These are phyloP conservation scores for Yamagishiella unicocca DNA, from an alignment of 139 green algal genomes.

Conservation along the genomic window DNA sequence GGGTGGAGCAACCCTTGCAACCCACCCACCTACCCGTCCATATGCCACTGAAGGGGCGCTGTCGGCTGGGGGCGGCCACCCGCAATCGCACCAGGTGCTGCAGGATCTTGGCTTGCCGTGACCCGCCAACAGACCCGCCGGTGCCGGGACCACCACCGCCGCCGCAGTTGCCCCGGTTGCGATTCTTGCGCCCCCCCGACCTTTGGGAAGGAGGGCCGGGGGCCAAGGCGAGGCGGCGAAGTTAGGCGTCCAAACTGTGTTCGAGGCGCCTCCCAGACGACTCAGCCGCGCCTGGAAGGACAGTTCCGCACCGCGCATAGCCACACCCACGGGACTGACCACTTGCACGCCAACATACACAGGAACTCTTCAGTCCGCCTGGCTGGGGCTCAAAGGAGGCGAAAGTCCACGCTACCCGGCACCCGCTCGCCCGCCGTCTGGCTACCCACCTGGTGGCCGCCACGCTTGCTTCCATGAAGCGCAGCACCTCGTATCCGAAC, in stretches of 20 bases:
- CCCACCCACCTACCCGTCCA: constrained; percentile 13
- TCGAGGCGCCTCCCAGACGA: no score
- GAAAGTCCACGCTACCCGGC: background rate
- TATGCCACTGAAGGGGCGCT: constrained; percentile 30
- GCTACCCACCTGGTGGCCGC: constrained; percentile 26
- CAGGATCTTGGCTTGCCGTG: background rate
- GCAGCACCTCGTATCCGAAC: constrained; percentile 52
- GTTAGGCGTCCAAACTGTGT: no score
- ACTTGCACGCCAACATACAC: no score
- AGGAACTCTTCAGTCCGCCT: no score
- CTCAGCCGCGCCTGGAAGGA: no score
- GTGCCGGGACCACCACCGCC: background rate
- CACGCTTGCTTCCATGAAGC: constrained; percentile 54
- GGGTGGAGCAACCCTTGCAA: no score
- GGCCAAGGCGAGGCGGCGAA: background rate
- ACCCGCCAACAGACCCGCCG: background rate
- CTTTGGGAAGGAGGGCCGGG: background rate
- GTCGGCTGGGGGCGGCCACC: constrained; percentile 18
- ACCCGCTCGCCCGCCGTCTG: background rate
- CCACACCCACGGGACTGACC: no score
- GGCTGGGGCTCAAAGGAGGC: no score
- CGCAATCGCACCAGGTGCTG: constrained; percentile 46
- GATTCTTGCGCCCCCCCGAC: background rate
- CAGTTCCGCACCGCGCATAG: no score
- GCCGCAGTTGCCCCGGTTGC: background rate